phyloP scores from a whole-genome alignment of 2,329 filamentous ascomycete genomes.

The Paecilomyces variotii region DNA sequence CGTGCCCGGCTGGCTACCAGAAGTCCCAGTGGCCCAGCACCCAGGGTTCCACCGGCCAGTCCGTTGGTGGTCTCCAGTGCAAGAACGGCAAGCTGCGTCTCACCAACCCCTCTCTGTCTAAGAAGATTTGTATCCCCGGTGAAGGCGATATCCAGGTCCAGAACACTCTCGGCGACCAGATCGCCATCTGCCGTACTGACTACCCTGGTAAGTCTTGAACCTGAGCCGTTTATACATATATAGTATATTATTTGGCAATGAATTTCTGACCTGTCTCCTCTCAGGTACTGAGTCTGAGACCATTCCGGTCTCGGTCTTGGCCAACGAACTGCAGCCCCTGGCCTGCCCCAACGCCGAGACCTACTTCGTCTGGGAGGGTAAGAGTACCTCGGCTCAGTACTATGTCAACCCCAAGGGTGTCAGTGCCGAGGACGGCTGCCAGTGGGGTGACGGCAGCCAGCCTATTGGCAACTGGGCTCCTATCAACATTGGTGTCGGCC shows the following conservation, averaged over 20 bases:
- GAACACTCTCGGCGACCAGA: slow-evolving; percentile 62
- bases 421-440: slow-evolving; percentile 59
- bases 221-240: neutral
- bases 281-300: slow-evolving; percentile 72
- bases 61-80: slow-evolving; percentile 81
- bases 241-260: neutral
- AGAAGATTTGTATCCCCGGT: slow-evolving; percentile 68
- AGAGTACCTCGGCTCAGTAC: slow-evolving; percentile 82
- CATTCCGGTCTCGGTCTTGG: slow-evolving; percentile 58
- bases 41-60: slow-evolving; percentile 75
- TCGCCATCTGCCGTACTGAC: slow-evolving; percentile 85
- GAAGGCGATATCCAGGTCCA: slow-evolving; percentile 61
- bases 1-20: slow-evolving; percentile 83
- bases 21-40: slow-evolving; percentile 80
- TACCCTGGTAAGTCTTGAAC: slow-evolving; percentile 62
- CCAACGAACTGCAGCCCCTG: slow-evolving; percentile 52
- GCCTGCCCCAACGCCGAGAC: slow-evolving; percentile 64
- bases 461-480: slow-evolving; percentile 77
- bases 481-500: slow-evolving; percentile 74
- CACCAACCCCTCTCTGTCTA: slow-evolving; percentile 57
- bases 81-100: slow-evolving; percentile 63
- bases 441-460: slow-evolving; percentile 59
- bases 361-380: slow-evolving; percentile 73
- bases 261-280: neutral
- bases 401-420: slow-evolving; percentile 85